Percentiles rank a stretch among this genome's conserved stretches.
phyloP scores from a whole-genome alignment of 2,329 filamentous ascomycete genomes.

The Colletotrichum incanum region DNA sequence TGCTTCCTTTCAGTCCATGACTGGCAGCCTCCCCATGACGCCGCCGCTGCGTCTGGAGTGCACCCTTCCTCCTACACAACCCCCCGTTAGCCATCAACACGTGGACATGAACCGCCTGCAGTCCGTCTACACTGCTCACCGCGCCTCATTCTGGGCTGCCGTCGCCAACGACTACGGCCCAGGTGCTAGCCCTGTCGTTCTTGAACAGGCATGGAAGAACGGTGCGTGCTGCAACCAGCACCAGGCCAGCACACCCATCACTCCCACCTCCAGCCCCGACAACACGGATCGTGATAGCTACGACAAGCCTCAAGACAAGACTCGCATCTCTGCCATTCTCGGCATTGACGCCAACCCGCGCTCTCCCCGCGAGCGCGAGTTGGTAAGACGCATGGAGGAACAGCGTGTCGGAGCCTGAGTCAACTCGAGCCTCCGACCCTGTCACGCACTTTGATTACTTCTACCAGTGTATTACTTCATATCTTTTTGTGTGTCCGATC shows the following conservation, averaged over 20 bases:
- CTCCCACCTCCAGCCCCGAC: constrained; percentile 68
- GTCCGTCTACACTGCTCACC: constrained; percentile 79
- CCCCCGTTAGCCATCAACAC: constrained; percentile 56
- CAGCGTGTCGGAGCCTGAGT: constrained; percentile 54
- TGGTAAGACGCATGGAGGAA: constrained; percentile 71
- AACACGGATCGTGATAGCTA: constrained; percentile 59
- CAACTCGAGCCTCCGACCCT: constrained; percentile 43
- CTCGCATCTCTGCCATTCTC: constrained; percentile 74
- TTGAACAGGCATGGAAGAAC: constrained; percentile 80
- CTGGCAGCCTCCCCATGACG: constrained; percentile 52
- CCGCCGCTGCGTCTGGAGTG: constrained; percentile 74
- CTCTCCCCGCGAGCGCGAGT: constrained; percentile 70
- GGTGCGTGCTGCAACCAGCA: constrained; percentile 60
- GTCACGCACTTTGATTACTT: constrained; percentile 48
- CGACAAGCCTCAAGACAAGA: constrained; percentile 65
- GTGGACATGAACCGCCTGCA: constrained; percentile 78
- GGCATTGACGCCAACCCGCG: constrained; percentile 73
- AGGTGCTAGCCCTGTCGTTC: constrained; percentile 72
- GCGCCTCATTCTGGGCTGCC: constrained; percentile 80
- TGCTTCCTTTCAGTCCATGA: constrained; percentile 53
- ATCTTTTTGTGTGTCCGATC: constrained; percentile 30
- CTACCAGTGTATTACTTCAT: constrained; percentile 43
- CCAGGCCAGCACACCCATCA: constrained; percentile 64
- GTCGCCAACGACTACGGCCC: constrained; percentile 81
- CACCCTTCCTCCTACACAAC: constrained; percentile 58